These are phyloP conservation scores for Lupinus albus DNA, from an alignment of 306 rosid genomes.

Conservation along the genomic window DNA sequence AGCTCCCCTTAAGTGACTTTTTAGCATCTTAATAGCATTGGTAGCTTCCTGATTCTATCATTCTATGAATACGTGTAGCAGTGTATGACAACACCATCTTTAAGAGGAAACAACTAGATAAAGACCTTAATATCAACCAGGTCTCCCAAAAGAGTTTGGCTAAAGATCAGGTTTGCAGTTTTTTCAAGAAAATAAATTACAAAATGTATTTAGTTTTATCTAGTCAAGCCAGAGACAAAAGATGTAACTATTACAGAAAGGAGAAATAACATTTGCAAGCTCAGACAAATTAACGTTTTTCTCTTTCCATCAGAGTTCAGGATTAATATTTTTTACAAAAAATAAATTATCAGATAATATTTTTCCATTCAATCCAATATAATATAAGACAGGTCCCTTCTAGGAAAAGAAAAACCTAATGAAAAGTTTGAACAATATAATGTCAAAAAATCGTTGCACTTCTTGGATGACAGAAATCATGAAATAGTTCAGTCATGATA, in stretches of 20 bases:
- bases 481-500: background rate
- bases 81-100: background rate
- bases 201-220: background rate
- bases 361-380: background rate
- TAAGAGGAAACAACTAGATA: background rate
- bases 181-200: background rate
- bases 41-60: background rate
- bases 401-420: background rate
- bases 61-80: background rate
- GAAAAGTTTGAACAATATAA: background rate
- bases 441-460: conserved; percentile 8
- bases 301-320: background rate
- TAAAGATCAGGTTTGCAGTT: background rate
- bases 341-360: background rate
- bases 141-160: too few species aligned
- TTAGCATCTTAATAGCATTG: background rate
- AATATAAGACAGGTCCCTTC: too few species aligned
- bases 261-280: conserved; percentile 7
- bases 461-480: background rate
- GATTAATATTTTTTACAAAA: background rate
- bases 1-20: background rate
- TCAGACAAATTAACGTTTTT: background rate
- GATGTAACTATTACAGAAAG: background rate
- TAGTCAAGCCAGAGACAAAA: background rate
- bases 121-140: background rate